Conservation (phyloP, 306 rosid species). For the Cicer yamashitae region DNA sequence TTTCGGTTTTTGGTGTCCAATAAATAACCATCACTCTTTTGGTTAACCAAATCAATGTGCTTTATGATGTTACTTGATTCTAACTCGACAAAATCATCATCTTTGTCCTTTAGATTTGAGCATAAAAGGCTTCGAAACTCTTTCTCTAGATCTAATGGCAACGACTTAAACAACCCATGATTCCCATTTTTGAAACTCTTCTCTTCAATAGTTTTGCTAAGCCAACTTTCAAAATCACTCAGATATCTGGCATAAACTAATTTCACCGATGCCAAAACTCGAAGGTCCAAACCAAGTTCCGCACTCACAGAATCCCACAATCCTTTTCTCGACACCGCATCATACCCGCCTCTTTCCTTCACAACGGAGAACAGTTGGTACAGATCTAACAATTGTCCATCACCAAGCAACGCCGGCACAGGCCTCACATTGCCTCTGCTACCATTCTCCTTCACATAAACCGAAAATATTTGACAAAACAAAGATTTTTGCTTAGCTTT, state of each 20-base stretch:
- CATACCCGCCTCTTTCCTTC: constrained; percentile 74
- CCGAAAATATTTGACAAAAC: constrained; percentile 59
- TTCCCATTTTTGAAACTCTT: constrained; percentile 51
- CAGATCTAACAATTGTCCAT: constrained; percentile 64
- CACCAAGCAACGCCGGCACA: constrained; percentile 65
- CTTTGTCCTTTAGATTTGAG: constrained; percentile 43
- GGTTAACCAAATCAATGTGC: constrained; percentile 42
- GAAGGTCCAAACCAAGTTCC: constrained; percentile 58
- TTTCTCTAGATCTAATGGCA: constrained; percentile 59
- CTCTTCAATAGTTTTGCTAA: constrained; percentile 50
- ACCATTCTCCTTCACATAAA: constrained; percentile 57
- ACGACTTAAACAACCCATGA: constrained; percentile 40
- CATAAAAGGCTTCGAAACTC: constrained; percentile 58
- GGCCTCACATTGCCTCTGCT: constrained; percentile 61
- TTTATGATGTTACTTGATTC: constrained; percentile 47
- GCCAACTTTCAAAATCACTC: constrained; percentile 71
- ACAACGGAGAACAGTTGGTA: constrained; percentile 63
- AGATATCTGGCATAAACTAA: constrained; percentile 69
- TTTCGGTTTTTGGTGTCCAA: constrained; percentile 40
- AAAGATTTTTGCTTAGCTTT: constrained; percentile 49
- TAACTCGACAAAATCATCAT: constrained; percentile 41
- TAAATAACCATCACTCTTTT: constrained; percentile 40
- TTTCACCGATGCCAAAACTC: constrained; percentile 56
- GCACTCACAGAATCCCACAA: constrained; percentile 69
- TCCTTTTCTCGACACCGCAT: constrained; percentile 57